Evolutionary conservation across 306 rosid species (phyloP), one percentile per base, ranked within the genome.

Genomic region (Cucumis melo): DNA sequence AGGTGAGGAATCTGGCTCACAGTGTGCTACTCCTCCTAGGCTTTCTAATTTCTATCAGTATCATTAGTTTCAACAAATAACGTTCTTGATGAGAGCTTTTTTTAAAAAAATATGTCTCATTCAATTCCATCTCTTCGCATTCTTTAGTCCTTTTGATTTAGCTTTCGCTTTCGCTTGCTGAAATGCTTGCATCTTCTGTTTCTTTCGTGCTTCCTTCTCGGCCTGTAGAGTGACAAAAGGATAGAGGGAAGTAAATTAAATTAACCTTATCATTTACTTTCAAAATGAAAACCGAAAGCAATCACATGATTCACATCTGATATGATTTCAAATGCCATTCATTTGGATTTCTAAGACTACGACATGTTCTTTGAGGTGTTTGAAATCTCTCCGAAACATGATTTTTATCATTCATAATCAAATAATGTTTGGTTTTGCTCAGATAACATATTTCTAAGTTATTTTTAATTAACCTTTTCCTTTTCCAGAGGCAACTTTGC

Each of bases 141-240:
- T 92, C 84, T 92, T 94, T 23, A 56, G 14, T 60, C 96, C 93
- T 83, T 89, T 90, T 1, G 99, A 92, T 80, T 94, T 94, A 41
- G 91, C 87, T 86, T 94, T 94, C 27, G 93, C 95, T 58, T 90
- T 94, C 27, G 93, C 95, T 58, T 90, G 93, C 84, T 94, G 99
- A 85, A 94, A 92, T 62, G 97, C 96, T 80, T 87, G 87, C 87
- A 86, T 84, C 81, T 86, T 94, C 83, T 92, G 99, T 60, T 94
- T 94, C 90, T 88, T 94, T 84, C 88, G 75, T 23, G 93, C 98
- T 87, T 91, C 96, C 77, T 94, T 94, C 87, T 94, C 98, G 32
- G 98, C 96, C 97, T 91, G 81, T 32, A 65, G 44, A 77, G 14
- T 50, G 7, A 27, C 36, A n/a, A 21, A 21, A 51, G 16, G 54